Percentiles rank a stretch among this genome's conserved stretches.
Conservation (phyloP, 2,329 filamentous ascomycete genomes). For the Scedosporium aurantiacum region DNA sequence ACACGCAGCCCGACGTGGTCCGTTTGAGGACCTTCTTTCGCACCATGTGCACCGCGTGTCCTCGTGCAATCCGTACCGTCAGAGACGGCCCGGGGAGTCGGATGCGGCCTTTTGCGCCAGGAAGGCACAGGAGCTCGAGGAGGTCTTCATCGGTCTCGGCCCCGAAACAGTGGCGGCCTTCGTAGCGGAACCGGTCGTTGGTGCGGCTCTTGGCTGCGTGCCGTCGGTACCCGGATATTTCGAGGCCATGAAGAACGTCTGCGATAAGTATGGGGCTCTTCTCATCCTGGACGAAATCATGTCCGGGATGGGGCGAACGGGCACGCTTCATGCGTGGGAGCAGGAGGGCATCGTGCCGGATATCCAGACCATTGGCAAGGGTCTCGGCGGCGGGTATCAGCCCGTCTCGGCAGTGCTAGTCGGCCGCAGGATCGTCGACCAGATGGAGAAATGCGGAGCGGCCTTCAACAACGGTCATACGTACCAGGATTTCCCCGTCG, state of each 20-base stretch:
- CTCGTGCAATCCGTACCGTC: slow-evolving; percentile 56
- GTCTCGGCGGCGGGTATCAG: slow-evolving; percentile 51
- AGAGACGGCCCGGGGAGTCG: slow-evolving; percentile 37
- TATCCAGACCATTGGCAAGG: slow-evolving; percentile 56
- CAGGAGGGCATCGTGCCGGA: slow-evolving; percentile 47
- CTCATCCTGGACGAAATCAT: slow-evolving; percentile 72
- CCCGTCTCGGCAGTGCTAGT: slow-evolving; percentile 51
- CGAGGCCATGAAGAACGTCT: slow-evolving; percentile 54
- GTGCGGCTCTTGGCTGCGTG: slow-evolving; percentile 50
- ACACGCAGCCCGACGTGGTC: slow-evolving; percentile 45
- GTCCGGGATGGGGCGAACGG: slow-evolving; percentile 52
- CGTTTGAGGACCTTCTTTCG: slow-evolving; percentile 47
- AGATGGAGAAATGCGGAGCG: slow-evolving; percentile 23
- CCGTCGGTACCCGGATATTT: slow-evolving; percentile 59
- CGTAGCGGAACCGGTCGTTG: slow-evolving; percentile 22
- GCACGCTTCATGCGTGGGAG: slow-evolving; percentile 52
- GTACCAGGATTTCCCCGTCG: slow-evolving; percentile 47
- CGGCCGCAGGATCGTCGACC: slow-evolving; percentile 36
- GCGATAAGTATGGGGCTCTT: slow-evolving; percentile 59
- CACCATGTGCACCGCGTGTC: slow-evolving; percentile 50
- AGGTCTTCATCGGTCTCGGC: slow-evolving; percentile 52
- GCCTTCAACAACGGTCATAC: slow-evolving; percentile 46
- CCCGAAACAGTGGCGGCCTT: slow-evolving; percentile 60
- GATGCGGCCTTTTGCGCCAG: slow-evolving; percentile 47
- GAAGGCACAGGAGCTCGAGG: slow-evolving; percentile 54